Percentiles rank a stretch among this genome's conserved stretches.
Evolutionary conservation across 768 basidiomycete species (phyloP).

Genomic region (Infundibulicybe gibba): DNA sequence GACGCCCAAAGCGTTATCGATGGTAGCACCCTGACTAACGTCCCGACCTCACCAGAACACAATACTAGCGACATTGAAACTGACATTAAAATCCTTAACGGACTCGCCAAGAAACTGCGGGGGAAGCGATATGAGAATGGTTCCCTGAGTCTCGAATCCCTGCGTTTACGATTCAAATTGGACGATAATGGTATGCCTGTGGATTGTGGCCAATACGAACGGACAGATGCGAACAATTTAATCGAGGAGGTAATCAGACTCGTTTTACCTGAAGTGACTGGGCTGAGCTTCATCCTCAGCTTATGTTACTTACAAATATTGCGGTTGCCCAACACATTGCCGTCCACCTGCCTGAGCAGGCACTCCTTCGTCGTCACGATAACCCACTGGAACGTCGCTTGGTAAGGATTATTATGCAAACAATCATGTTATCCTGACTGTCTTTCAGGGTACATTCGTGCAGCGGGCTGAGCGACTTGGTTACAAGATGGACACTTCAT

Average conservation of each 20-base stretch:
- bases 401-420: constrained; percentile 35
- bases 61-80: constrained; percentile 57
- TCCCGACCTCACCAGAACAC: constrained; percentile 56
- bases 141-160: constrained; percentile 66
- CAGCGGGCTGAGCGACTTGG: constrained; percentile 85
- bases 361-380: constrained; percentile 94
- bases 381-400: constrained; percentile 88
- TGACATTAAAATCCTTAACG: constrained; percentile 70
- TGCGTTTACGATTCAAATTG: constrained; percentile 71
- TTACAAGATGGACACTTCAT: constrained; percentile 75
- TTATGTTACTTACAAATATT: constrained; percentile 92
- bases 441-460: constrained; percentile 61
- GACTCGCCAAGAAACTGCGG: constrained; percentile 70
- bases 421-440: constrained; percentile 5
- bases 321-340: constrained; percentile 92
- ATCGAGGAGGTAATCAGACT: constrained; percentile 76
- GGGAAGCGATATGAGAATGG: constrained; percentile 76
- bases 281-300: constrained; percentile 41
- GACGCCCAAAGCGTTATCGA: constrained; percentile 83
- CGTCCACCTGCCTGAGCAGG: constrained; percentile 92
- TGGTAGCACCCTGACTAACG: constrained; percentile 54
- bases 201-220: constrained; percentile 69
- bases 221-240: constrained; percentile 70
- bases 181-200: constrained; percentile 76
- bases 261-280: background rate